These are phyloP conservation scores for Diaporthe sp. DNA, from an alignment of 2,329 filamentous ascomycete species.

Conservation along the genomic window DNA sequence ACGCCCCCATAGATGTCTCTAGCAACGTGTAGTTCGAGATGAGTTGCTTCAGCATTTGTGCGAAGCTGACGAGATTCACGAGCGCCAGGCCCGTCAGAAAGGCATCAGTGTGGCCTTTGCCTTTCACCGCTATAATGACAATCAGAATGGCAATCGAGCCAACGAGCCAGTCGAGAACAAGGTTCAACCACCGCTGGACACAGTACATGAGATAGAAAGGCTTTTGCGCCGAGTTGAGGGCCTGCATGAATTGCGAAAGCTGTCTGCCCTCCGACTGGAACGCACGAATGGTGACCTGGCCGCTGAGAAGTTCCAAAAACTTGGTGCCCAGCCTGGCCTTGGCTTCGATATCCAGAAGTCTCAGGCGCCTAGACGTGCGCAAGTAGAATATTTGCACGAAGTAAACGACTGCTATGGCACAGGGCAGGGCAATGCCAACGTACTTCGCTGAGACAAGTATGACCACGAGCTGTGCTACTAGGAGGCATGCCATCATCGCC, in stretches of 20 bases:
- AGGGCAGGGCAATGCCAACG: neutral
- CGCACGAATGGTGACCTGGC: neutral
- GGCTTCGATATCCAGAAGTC: neutral
- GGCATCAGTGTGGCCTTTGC: neutral
- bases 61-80: neutral
- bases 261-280: neutral
- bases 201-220: neutral
- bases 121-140: neutral
- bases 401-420: neutral
- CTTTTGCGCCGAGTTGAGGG: neutral
- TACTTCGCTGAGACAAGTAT: neutral
- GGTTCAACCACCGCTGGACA: neutral
- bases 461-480: neutral
- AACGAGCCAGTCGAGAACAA: neutral
- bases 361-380: neutral
- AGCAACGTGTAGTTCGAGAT: neutral
- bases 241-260: neutral
- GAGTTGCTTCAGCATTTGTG: neutral
- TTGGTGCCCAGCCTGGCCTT: neutral
- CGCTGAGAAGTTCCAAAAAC: neutral
- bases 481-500: neutral
- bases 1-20: neutral
- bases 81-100: neutral
- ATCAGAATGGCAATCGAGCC: neutral
- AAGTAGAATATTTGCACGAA: neutral